Evolutionary conservation across 176 grass and related monocot species (phyloP), one percentile per base, ranked within the genome.

Genomic region (Aegilops longissima): DNA sequence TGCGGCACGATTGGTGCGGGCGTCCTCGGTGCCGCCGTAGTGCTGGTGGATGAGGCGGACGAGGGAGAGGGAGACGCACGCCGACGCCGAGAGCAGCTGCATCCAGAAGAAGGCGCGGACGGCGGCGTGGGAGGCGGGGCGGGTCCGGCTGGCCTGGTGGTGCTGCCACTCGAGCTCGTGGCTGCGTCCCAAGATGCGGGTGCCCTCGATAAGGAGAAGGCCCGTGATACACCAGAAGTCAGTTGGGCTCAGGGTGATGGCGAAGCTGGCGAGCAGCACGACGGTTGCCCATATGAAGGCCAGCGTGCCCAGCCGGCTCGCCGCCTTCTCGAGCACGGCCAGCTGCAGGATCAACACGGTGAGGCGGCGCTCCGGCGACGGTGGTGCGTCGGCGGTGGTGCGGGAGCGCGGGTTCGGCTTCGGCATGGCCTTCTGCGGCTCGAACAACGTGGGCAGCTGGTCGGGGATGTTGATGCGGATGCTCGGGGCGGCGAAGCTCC

Each of bases 141-240:
- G 54, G 17, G 61, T 45, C 73, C 91, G 83, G 74, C 66, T 17
- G 51, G 92, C 23, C 83, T 88, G 35, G 90, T 80, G 82, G 66
- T 95, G 90, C 86, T 95, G 93, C 93, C 93, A 95, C 88, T 90
- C 88, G 30, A 95, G 90, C 90, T 92, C 93, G 49, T 92, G 93
- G 80, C 93, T 95, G 65, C 93, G 85, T 82, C 93, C 89, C 42
- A 92, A 75, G 61, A 92, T 90, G 34, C 90, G 62, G 36, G 90
- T 51, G 7, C 90, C 90, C 64, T 95, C 93, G 61, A 89, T 80
- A 18, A 88, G 54, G 21, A 95, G 87, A 25, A 92, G 82, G 8
- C 64, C 38, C 11, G 90, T 95, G 77, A 95, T 49, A 56, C 84
- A 84, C 90, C 89, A 91, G 76, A 95, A 95, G 75, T 95, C 93